Percentiles rank a stretch among this genome's conserved stretches.
phyloP scores from a whole-genome alignment of 306 rosid species.

The Quercus rubra region DNA sequence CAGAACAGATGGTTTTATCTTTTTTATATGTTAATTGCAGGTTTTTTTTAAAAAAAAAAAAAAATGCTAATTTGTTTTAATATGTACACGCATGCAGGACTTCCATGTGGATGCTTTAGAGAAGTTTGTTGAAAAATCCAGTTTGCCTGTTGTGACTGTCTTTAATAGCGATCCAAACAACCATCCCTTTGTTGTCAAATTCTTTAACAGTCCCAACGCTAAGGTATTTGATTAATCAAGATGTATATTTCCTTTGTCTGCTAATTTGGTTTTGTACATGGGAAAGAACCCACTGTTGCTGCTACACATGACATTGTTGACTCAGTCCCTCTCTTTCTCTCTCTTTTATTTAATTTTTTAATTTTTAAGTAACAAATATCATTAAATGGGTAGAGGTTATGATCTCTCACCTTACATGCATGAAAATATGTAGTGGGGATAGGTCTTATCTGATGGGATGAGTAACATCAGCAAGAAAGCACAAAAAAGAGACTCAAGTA shows the following conservation, averaged over 20 bases:
- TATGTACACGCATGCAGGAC: slow-evolving; percentile 44
- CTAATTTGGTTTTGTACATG: not conserved
- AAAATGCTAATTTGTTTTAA: not conserved
- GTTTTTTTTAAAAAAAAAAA: not conserved
- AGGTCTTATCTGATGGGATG: not conserved
- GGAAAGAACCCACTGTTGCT: not conserved
- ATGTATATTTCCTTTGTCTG: not conserved
- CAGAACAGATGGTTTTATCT: not conserved
- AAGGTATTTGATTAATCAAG: slow-evolving; percentile 48
- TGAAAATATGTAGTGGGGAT: not conserved
- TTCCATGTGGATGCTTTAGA: slow-evolving; percentile 63
- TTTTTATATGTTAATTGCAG: not conserved
- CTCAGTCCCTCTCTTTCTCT: too few relatives aligned
- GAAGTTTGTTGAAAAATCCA: slow-evolving; percentile 66
- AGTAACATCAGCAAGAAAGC: not conserved
- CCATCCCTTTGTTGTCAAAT: slow-evolving; percentile 60
- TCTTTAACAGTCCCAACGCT: slow-evolving; percentile 51
- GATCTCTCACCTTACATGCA: not conserved
- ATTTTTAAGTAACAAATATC: not conserved
- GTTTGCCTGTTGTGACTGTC: slow-evolving; percentile 56
- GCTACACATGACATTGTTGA: not conserved
- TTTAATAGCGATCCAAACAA: slow-evolving; percentile 73
- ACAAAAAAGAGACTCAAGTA: not conserved
- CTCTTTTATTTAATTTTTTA: not conserved
- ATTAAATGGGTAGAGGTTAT: not conserved